Base-by-base conservation (phyloP, 768 basidiomycete genomes). In the Suillus subluteus region DNA sequence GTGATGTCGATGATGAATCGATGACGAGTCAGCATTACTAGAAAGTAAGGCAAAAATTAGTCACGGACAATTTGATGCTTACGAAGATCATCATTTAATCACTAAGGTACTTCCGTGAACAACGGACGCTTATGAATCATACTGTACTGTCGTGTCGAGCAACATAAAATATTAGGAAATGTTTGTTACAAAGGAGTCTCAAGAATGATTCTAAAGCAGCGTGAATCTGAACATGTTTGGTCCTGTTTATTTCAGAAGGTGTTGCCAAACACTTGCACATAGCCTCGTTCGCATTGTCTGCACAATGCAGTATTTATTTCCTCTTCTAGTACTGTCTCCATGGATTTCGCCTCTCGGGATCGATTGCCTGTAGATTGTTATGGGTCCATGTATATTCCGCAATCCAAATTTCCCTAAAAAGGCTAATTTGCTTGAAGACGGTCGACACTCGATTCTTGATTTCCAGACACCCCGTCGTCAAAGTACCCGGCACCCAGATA, bases 401-500 rank as follows among this genome's bases (percentile, higher is more conserved):
- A 58, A 58, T 38, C n/a, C 37, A 23, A 15, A 38, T 15, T 58
- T 58, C 6, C 58, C 58, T 38, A 23, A 58, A 38, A 38, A 16
- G 58, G 56, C 7, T 16, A 38, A 38, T 58, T 58, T 38, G 2
- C 37, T 58, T 4, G 7, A 5, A 38, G 37, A 38, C 37, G 13
- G 13, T 37, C 12, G 6, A 56, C 21, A 56, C 32, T n/a, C 35
- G 18, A 37, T 12, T 12, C 35, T 37, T 38, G 56, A 58, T 58
- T 58, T 15, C 56, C 35, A n/a, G 37, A 38, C 37, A 35, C n/a
- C 23, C 35, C 56, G 37, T 58, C 56, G 56, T 58, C 56, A 58
- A 16, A 58, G n/a, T n/a, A 58, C n/a, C n/a, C n/a, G 16, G 56
- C 56, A 58, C 6, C 56, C 13, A 9, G n/a, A 58, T 58, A 58